Percentiles rank a stretch among this genome's conserved stretches.
phyloP scores from a whole-genome alignment of 2,329 filamentous ascomycete genomes.

The Camillea tinctor region DNA sequence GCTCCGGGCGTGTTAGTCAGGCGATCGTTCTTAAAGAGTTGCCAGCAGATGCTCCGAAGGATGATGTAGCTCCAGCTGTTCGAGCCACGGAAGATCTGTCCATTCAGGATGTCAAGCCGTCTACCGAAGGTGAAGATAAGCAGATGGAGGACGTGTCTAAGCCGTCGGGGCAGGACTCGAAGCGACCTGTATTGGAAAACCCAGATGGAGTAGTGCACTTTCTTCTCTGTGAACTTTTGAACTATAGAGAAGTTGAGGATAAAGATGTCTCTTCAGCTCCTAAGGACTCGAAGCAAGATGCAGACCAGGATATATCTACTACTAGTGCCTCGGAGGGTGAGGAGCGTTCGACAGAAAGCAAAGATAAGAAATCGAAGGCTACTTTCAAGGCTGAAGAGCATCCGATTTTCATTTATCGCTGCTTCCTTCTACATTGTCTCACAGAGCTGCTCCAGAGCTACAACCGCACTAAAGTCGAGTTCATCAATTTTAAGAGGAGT shows the following conservation, averaged over 20 bases:
- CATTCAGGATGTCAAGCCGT: conserved; percentile 55
- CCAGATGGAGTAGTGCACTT: conserved; percentile 96
- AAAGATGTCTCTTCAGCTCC: conserved; percentile 56
- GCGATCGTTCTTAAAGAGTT: conserved; percentile 43
- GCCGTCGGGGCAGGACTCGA: conserved; percentile 59
- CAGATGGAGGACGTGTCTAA: conserved; percentile 66
- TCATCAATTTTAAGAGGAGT: conserved; percentile 97
- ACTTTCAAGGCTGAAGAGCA: conserved; percentile 90
- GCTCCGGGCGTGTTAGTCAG: conserved; percentile 32
- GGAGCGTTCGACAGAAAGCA: conserved; percentile 37
- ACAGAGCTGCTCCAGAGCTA: conserved; percentile 89
- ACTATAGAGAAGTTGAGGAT: conserved; percentile 90
- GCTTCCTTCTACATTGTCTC: conserved; percentile 89
- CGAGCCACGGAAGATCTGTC: conserved; percentile 46
- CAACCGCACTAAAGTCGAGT: conserved; percentile 93
- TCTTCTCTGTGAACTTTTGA: conserved; percentile 85
- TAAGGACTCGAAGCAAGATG: conserved; percentile 42
- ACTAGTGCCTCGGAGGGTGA: conserved; percentile 29
- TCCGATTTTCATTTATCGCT: conserved; percentile 93
- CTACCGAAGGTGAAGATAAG: conserved; percentile 59
- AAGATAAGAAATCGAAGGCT: conserved; percentile 67
- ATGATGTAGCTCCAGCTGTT: conserved; percentile 45
- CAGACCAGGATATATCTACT: conserved; percentile 33
- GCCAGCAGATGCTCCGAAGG: conserved; percentile 31
- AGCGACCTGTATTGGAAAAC: conserved; percentile 83